These are phyloP conservation scores for Beauveria varroae DNA, from an alignment of 2,329 filamentous ascomycete genomes.

Conservation along the genomic window DNA sequence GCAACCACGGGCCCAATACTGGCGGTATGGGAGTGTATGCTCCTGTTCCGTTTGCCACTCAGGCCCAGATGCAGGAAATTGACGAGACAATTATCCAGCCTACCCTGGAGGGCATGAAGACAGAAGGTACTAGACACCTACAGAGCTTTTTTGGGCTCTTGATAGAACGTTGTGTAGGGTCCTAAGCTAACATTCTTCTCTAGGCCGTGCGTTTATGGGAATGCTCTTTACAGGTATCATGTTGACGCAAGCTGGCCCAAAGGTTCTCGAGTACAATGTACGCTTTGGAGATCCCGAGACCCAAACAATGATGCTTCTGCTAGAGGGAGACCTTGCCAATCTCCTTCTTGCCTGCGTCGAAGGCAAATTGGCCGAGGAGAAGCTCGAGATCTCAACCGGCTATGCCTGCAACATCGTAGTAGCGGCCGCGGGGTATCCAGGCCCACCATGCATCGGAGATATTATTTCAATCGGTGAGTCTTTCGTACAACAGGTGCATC, in stretches of 20 bases:
- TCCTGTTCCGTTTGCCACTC: slow-evolving; percentile 48
- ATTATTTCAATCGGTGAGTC: background rate
- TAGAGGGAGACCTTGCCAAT: slow-evolving; percentile 76
- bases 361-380: slow-evolving; percentile 58
- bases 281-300: slow-evolving; percentile 85
- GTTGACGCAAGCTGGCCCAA: slow-evolving; percentile 69
- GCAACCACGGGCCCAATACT: slow-evolving; percentile 63
- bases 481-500: background rate
- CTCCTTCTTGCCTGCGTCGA: slow-evolving; percentile 76
- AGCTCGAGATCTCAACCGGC: slow-evolving; percentile 53
- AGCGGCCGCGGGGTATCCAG: slow-evolving; percentile 67
- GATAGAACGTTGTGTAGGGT: too few relatives aligned
- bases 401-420: slow-evolving; percentile 80
- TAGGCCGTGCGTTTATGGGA: slow-evolving; percentile 48
- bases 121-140: slow-evolving; percentile 35
- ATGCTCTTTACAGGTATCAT: slow-evolving; percentile 77
- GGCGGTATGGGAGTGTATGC: slow-evolving; percentile 73
- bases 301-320: slow-evolving; percentile 69
- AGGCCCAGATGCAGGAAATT: slow-evolving; percentile 46
- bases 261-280: slow-evolving; percentile 83
- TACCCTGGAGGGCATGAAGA: slow-evolving; percentile 54
- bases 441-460: background rate
- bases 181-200: background rate
- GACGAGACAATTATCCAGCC: slow-evolving; percentile 54
- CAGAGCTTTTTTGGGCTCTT: too few relatives aligned